Conservation (phyloP, 805 yeast species). For the Kluyveromyces dobzhanskii region DNA sequence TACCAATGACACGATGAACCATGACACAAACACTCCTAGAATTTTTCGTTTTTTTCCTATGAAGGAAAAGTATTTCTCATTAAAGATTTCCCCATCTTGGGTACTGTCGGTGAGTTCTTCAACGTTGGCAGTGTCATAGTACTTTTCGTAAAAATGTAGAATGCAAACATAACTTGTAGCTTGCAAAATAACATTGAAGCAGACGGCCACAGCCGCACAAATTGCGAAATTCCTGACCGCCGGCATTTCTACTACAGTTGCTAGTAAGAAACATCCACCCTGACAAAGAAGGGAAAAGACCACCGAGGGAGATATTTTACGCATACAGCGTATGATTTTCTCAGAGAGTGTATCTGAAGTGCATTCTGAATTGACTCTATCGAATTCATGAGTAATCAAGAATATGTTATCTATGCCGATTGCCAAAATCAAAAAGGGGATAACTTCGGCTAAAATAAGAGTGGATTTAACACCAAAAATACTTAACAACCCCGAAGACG, state of each 20-base stretch:
- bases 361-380: slow-evolving; percentile 39
- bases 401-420: slow-evolving; percentile 96
- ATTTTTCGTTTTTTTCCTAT: slow-evolving; percentile 45
- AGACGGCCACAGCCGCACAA: slow-evolving; percentile 80
- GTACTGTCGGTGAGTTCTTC: slow-evolving; percentile 5
- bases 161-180: slow-evolving; percentile 74
- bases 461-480: slow-evolving; percentile 76
- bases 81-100: slow-evolving; percentile 21
- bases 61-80: slow-evolving; percentile 48
- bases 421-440: slow-evolving; percentile 86
- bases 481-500: slow-evolving; percentile 79
- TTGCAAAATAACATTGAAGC: slow-evolving; percentile 69
- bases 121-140: slow-evolving; percentile 8
- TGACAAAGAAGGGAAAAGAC: slow-evolving; percentile 71
- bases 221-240: slow-evolving; percentile 91
- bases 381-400: slow-evolving; percentile 71
- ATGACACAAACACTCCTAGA: slow-evolving; percentile 44
- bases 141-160: slow-evolving; percentile 34
- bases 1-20: slow-evolving; percentile 64
- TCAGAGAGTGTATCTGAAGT: slow-evolving; percentile 45
- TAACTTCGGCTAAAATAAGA: slow-evolving; percentile 89
- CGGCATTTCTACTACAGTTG: slow-evolving; percentile 84
- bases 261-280: slow-evolving; percentile 68
- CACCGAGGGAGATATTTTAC: slow-evolving; percentile 81
- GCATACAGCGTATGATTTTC: slow-evolving; percentile 56